Percentiles rank a stretch among this genome's conserved stretches.
These are phyloP conservation scores for Macroventuria anomochaeta DNA, from an alignment of 2,329 filamentous ascomycete species.

Conservation along the genomic window DNA sequence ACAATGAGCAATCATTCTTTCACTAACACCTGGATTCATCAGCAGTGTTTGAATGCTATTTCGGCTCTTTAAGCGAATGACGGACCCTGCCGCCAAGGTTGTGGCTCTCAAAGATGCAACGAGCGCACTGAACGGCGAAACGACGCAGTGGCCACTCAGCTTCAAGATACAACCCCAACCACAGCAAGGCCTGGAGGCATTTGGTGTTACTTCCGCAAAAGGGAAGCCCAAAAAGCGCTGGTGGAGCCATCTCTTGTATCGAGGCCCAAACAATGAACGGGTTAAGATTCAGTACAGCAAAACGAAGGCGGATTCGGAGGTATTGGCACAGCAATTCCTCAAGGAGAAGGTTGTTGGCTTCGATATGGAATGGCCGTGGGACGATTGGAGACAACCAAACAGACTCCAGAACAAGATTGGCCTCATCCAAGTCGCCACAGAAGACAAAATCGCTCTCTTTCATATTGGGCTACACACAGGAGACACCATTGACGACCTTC, in stretches of 20 bases:
- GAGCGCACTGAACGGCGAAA: not conserved
- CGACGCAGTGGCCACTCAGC: constrained; percentile 28
- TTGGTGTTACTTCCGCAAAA: constrained; percentile 10
- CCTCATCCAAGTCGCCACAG: constrained; percentile 81
- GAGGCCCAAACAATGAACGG: constrained; percentile 59
- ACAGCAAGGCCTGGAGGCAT: constrained; percentile 14
- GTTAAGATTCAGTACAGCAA: constrained; percentile 81
- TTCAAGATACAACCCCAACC: constrained; percentile 26
- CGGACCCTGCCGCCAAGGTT: not conserved
- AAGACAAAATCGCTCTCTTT: constrained; percentile 78
- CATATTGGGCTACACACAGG: constrained; percentile 70
- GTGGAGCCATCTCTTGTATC: constrained; percentile 75
- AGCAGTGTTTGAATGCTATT: not conserved
- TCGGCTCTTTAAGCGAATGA: not conserved
- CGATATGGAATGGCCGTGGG: constrained; percentile 80
- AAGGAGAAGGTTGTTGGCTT: constrained; percentile 78
- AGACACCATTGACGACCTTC: constrained; percentile 58
- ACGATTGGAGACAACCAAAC: constrained; percentile 55
- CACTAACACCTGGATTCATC: not conserved
- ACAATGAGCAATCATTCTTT: not conserved
- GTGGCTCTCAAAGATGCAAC: not conserved
- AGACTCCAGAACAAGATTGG: constrained; percentile 73
- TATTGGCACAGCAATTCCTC: constrained; percentile 69
- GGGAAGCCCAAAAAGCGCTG: constrained; percentile 44
- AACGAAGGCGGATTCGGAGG: constrained; percentile 70